These are phyloP conservation scores for Yarrowia bubula DNA, from an alignment of 805 yeast species.

Conservation along the genomic window DNA sequence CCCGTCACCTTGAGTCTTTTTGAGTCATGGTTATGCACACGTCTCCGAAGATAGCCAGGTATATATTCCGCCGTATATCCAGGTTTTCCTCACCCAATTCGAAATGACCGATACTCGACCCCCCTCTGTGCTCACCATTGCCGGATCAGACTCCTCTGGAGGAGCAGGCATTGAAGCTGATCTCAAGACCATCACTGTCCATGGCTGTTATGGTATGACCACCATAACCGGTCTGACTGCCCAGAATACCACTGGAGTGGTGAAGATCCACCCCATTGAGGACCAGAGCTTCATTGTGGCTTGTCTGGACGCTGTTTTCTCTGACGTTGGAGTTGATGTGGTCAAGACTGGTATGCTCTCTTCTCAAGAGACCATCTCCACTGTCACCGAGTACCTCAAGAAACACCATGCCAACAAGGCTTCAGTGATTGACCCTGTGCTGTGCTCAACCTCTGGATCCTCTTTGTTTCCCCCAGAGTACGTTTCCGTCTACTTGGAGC, in stretches of 20 bases:
- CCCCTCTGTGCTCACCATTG: constrained; percentile 18
- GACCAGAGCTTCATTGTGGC: constrained; percentile 46
- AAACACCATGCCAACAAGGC: constrained; percentile 39
- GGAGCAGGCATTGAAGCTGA: constrained; percentile 95
- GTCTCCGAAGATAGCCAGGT: not conserved
- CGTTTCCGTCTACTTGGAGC: constrained; percentile 29
- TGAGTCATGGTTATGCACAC: constrained; percentile 25
- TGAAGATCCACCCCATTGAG: constrained; percentile 43
- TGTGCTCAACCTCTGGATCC: constrained; percentile 78
- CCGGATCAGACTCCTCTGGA: constrained; percentile 80
- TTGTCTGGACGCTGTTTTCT: constrained; percentile 54
- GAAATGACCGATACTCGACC: constrained; percentile 20
- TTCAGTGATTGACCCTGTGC: constrained; percentile 77
- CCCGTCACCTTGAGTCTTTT: constrained; percentile 24
- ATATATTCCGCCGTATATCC: not conserved
- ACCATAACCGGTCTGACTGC: constrained; percentile 78
- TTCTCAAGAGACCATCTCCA: constrained; percentile 52
- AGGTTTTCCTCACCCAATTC: not conserved
- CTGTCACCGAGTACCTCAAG: constrained; percentile 43
- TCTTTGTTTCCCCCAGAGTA: constrained; percentile 42
- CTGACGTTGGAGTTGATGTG: constrained; percentile 61
- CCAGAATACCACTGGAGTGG: constrained; percentile 59
- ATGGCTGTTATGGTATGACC: constrained; percentile 71
- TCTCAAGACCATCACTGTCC: constrained; percentile 71
- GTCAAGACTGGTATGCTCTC: constrained; percentile 77